Evolutionary conservation across 2,329 filamentous ascomycete species (phyloP).

Genomic region (Ophiostoma montium): DNA sequence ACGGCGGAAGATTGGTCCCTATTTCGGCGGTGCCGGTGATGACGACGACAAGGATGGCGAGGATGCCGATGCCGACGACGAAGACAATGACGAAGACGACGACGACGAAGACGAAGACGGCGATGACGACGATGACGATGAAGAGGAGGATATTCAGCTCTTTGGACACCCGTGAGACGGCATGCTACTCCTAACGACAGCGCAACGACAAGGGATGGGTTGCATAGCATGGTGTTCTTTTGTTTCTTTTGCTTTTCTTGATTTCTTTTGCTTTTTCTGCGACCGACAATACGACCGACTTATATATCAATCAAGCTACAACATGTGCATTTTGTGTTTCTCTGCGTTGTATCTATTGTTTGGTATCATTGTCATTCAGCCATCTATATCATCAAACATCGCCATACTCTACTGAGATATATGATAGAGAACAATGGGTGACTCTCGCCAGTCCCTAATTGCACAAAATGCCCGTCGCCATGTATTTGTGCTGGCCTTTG

Average conservation of each 20-base stretch:
- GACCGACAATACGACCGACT: neutral
- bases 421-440: too few species aligned
- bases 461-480: too few species aligned
- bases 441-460: too few species aligned
- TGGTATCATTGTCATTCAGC: too few species aligned
- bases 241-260: neutral
- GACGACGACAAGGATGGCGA: constrained; percentile 32
- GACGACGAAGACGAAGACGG: constrained; percentile 33
- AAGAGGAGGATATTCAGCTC: constrained; percentile 36
- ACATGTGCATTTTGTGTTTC: neutral
- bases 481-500: too few species aligned
- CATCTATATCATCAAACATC: too few species aligned
- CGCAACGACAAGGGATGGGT: neutral
- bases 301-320: neutral
- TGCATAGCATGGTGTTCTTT: neutral
- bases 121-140: constrained; percentile 32
- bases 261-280: neutral
- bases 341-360: too few species aligned
- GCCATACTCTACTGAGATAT: too few species aligned
- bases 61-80: constrained; percentile 30
- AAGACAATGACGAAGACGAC: constrained; percentile 29
- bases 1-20: constrained; percentile 23
- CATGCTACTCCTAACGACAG: neutral
- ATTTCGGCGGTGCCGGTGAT: constrained; percentile 28
- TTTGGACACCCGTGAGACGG: constrained; percentile 30